Conservation (phyloP, 2,329 filamentous ascomycete species). For the Ceratocystis alfenasii region DNA sequence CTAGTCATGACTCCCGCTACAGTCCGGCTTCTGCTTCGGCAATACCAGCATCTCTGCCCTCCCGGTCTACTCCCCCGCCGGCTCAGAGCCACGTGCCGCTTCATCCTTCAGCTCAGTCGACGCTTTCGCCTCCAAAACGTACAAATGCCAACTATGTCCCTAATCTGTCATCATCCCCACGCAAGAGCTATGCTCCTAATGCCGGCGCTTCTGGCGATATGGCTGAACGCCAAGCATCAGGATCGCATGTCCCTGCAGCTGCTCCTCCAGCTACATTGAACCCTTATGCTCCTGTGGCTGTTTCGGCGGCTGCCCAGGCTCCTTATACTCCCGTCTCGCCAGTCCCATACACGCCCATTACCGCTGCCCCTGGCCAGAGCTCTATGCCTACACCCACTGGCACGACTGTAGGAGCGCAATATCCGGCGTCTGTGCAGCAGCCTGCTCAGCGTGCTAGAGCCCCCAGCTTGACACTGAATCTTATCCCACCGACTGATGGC, state of each 20-base stretch:
- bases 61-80: slow-evolving; percentile 41
- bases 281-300: not conserved
- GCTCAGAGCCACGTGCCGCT: slow-evolving; percentile 24
- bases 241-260: slow-evolving; percentile 35
- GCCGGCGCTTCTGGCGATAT: not conserved
- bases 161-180: slow-evolving; percentile 12
- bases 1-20: slow-evolving; percentile 31
- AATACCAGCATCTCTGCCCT: slow-evolving; percentile 25
- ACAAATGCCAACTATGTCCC: slow-evolving; percentile 37
- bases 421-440: slow-evolving; percentile 20
- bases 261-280: slow-evolving; percentile 28
- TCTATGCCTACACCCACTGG: slow-evolving; percentile 19
- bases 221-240: slow-evolving; percentile 42
- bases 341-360: slow-evolving; percentile 17
- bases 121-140: slow-evolving; percentile 46
- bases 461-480: slow-evolving; percentile 44
- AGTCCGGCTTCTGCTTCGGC: slow-evolving; percentile 28
- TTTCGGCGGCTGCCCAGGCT: not conserved
- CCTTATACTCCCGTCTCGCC: not conserved
- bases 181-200: slow-evolving; percentile 13
- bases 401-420: slow-evolving; percentile 13
- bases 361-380: slow-evolving; percentile 23
- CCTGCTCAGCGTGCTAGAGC: slow-evolving; percentile 36
- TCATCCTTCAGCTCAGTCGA: slow-evolving; percentile 30
- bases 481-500: slow-evolving; percentile 52